These are phyloP conservation scores for Microcera coccophila DNA, from an alignment of 2,329 filamentous ascomycete species.

Conservation along the genomic window DNA sequence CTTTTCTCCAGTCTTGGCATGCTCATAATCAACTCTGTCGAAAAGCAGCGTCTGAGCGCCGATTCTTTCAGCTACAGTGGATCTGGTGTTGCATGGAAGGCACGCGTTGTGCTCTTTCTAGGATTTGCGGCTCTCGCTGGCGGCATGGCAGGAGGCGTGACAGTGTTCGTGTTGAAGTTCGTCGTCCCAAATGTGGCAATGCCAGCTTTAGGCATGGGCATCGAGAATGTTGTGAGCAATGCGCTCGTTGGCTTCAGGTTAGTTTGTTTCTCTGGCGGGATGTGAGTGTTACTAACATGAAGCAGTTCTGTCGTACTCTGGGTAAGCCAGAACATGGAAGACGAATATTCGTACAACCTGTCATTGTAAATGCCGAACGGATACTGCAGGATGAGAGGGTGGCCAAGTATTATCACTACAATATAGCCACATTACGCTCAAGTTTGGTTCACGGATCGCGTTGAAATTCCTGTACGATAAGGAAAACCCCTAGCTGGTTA, in stretches of 20 bases:
- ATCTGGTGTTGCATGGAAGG: slow-evolving; percentile 64
- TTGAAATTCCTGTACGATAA: too few species aligned
- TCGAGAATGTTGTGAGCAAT: slow-evolving; percentile 64
- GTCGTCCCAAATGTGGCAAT: slow-evolving; percentile 54
- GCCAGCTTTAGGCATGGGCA: slow-evolving; percentile 61
- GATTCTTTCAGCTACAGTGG: slow-evolving; percentile 62
- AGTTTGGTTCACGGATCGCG: too few species aligned
- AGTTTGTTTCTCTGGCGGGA: slow-evolving; percentile 18
- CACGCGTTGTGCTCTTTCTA: slow-evolving; percentile 62
- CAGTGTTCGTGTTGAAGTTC: slow-evolving; percentile 64
- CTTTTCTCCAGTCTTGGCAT: slow-evolving; percentile 65
- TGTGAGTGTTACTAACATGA: slow-evolving; percentile 12
- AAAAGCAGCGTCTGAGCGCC: slow-evolving; percentile 61
- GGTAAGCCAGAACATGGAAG: slow-evolving; percentile 70
- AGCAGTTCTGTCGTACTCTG: slow-evolving; percentile 59
- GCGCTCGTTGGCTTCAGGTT: slow-evolving; percentile 59
- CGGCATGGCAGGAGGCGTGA: slow-evolving; percentile 66
- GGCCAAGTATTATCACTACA: too few species aligned
- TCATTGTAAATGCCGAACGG: slow-evolving; percentile 43
- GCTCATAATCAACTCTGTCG: slow-evolving; percentile 66
- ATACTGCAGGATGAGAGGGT: slow-evolving; percentile 3
- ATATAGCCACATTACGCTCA: too few species aligned
- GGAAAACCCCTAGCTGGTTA: too few species aligned
- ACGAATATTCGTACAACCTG: slow-evolving; percentile 66
- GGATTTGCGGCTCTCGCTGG: slow-evolving; percentile 63